Evolutionary conservation across 2,329 filamentous ascomycete genomes (phyloP), one percentile per base, ranked within the genome.

Genomic region (Teratosphaeriaceae sp.): DNA sequence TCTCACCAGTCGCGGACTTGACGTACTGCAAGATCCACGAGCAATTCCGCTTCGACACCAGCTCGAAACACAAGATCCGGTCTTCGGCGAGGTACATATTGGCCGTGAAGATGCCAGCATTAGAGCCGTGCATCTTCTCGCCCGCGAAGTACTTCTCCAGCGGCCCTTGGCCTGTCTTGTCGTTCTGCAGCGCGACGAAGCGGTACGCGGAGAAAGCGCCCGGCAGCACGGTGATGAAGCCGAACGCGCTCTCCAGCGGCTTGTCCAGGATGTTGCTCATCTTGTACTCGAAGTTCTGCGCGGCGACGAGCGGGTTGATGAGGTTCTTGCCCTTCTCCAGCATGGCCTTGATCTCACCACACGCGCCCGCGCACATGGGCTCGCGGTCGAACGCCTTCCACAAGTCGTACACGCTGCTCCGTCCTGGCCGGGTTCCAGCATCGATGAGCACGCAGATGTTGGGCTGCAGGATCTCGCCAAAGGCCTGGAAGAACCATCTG

Each of bases 41-140:
- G 63, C 89, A 96, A 62, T 96, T 96, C 51, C 92, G 82, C 71
- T 98, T 98, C 35, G 89, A 88, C 48, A 98, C 92, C 40, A 98
- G 80, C 68, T 98, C 92, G 74, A 95, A 98, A 67, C 92, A 98
- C 26, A 98, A 80, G 62, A 98, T 98, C 74, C 92, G 87, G 76
- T 98, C 92, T 63, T 98, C 92, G 43, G 92, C 92, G 45, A 98
- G 78, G 62, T 97, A 98, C 92, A 98, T 98, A 67, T 98, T 98
- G 54, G 92, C 90, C 2, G 90, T 95, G 69, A 98, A 98, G 52
- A 97, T 90, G 61, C 90, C 92, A 11, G 90, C 90, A 53, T 88
- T 88, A 43, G 85, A 84, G 54, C 86, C 86, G 61, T 97, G 90
- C 70, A 97, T 87, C 63, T 89, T 96, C 69, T 97, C 92, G 56